phyloP scores from a whole-genome alignment of 164 flowering plant genomes.

The Stephania cephalantha region DNA sequence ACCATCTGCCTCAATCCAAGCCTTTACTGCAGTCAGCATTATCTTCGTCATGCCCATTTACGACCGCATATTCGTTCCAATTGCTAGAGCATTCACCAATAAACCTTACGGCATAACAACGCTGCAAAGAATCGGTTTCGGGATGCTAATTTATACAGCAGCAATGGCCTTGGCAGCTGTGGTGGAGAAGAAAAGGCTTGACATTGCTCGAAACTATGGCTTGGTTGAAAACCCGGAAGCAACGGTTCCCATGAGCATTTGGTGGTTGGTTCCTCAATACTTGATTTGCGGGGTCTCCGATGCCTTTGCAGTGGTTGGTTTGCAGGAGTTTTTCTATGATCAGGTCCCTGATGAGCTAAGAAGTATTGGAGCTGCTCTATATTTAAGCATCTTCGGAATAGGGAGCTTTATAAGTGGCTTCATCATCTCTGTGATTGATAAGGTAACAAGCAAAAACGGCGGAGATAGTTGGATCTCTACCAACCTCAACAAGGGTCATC shows the following conservation, averaged over 20 bases:
- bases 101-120: conserved; percentile 10
- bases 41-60: conserved; percentile 7
- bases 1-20: conserved; percentile 13
- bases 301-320: conserved; percentile 21
- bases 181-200: conserved; percentile 18
- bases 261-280: conserved; percentile 24
- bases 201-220: conserved; percentile 16
- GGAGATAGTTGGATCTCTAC: conserved; percentile 19
- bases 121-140: conserved; percentile 13
- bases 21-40: background rate
- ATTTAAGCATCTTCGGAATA: conserved; percentile 22
- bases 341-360: conserved; percentile 18
- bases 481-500: conserved; percentile 22
- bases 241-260: conserved; percentile 22
- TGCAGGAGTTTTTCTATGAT: conserved; percentile 28
- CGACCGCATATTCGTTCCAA: conserved; percentile 7
- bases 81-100: conserved; percentile 3
- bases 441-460: conserved; percentile 5
- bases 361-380: conserved; percentile 20
- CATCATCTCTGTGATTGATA: conserved; percentile 17
- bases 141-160: conserved; percentile 8
- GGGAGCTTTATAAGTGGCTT: conserved; percentile 23
- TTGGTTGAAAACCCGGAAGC: conserved; percentile 16
- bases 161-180: conserved; percentile 15
- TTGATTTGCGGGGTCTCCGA: conserved; percentile 19